A percentile compares a stretch with the other conserved stretches of the same genome.
phyloP scores from a whole-genome alignment of 768 basidiomycete species.

The Pleurotus salmoneostramineus region DNA sequence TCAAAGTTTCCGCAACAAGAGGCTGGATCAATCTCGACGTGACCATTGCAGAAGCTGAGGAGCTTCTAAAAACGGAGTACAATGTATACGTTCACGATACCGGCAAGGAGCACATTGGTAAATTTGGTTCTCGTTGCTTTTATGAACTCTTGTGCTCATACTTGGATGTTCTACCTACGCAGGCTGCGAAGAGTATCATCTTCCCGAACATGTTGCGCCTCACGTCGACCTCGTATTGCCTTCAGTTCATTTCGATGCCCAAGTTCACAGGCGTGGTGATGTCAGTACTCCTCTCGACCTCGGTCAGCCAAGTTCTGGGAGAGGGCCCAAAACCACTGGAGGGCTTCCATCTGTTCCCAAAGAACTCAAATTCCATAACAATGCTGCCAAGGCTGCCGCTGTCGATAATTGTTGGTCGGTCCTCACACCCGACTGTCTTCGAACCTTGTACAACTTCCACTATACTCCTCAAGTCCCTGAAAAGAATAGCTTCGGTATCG shows the following conservation, averaged over 20 bases:
- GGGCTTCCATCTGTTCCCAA: constrained; percentile 13
- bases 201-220: constrained; percentile 28
- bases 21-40: constrained; percentile 36
- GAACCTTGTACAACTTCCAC: constrained; percentile 33
- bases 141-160: not conserved
- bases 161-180: not conserved
- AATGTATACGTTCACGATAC: constrained; percentile 34
- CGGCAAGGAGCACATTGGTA: constrained; percentile 35
- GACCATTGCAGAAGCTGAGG: constrained; percentile 36
- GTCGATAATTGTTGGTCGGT: constrained; percentile 21
- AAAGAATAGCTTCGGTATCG: constrained; percentile 35
- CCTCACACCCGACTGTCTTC: constrained; percentile 34
- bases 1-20: constrained; percentile 33
- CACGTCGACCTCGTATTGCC: constrained; percentile 37
- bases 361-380: constrained; percentile 15
- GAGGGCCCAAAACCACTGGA: constrained; percentile 19
- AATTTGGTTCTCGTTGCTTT: constrained; percentile 11
- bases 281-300: constrained; percentile 8
- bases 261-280: constrained; percentile 21
- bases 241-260: constrained; percentile 30
- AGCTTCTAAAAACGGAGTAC: constrained; percentile 39
- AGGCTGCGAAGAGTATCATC: constrained; percentile 31
- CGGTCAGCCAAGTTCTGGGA: constrained; percentile 22
- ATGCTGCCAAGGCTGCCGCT: not conserved
- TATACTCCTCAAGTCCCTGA: constrained; percentile 22